These are phyloP conservation scores for Rutstroemia sp. DNA, from an alignment of 2,329 filamentous ascomycete genomes.

Conservation along the genomic window DNA sequence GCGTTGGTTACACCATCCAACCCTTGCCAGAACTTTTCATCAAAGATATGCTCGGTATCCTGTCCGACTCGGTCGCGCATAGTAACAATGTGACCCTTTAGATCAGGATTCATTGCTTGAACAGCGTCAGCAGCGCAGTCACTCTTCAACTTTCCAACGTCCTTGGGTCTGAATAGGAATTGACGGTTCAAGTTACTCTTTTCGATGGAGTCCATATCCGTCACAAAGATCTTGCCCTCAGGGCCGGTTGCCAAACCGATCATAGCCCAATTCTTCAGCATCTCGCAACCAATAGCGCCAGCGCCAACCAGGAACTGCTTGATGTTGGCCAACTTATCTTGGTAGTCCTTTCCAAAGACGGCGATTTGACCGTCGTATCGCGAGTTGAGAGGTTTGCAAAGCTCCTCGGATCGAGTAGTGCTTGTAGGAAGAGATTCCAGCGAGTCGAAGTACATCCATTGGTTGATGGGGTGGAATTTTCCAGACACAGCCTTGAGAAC, in stretches of 20 bases:
- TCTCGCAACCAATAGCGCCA: conserved; percentile 96
- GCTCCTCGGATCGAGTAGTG: conserved; percentile 69
- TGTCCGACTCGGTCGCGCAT: conserved; percentile 83
- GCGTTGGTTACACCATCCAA: conserved; percentile 95
- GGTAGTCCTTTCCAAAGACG: conserved; percentile 88
- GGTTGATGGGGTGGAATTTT: conserved; percentile 92
- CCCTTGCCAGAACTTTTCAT: conserved; percentile 82
- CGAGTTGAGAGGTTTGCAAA: conserved; percentile 76
- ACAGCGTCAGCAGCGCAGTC: conserved; percentile 88
- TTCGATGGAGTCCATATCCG: conserved; percentile 98
- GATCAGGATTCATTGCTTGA: conserved; percentile 89
- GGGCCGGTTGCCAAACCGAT: conserved; percentile 87
- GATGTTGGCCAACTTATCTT: conserved; percentile 85
- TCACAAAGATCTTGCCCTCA: conserved; percentile 82
- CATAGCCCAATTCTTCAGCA: conserved; percentile 99
- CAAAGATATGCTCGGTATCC: conserved; percentile 91
- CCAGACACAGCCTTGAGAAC: conserved; percentile 94
- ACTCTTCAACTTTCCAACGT: conserved; percentile 95
- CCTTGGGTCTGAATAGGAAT: conserved; percentile 87
- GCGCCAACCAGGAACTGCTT: conserved; percentile 93
- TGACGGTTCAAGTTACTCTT: conserved; percentile 98
- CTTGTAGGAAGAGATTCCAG: conserved; percentile 85
- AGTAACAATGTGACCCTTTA: conserved; percentile 76
- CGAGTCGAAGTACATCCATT: conserved; percentile 97
- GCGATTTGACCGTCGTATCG: conserved; percentile 97